Evolutionary conservation across 2,329 filamentous ascomycete species (phyloP).

Genomic region (Ceratocystis colombiana): DNA sequence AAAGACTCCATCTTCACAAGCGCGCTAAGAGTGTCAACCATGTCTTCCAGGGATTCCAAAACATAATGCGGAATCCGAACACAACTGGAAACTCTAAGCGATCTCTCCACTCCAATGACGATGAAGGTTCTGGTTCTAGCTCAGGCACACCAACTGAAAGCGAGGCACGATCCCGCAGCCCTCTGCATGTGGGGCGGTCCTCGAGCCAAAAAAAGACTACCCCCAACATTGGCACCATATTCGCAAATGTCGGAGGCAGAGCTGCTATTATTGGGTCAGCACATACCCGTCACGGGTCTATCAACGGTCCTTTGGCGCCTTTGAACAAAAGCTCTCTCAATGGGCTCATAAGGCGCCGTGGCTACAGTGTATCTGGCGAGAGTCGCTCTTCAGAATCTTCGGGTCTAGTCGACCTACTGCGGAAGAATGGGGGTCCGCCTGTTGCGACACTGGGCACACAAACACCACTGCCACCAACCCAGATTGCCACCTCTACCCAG

Average conservation of each 20-base stretch:
- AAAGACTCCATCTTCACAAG: constrained; percentile 46
- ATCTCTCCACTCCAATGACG: not conserved
- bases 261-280: constrained; percentile 47
- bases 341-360: constrained; percentile 39
- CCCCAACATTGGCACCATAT: constrained; percentile 50
- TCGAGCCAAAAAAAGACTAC: constrained; percentile 42
- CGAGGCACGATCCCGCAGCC: constrained; percentile 33
- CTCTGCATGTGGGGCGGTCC: constrained; percentile 42
- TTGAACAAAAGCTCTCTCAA: constrained; percentile 43
- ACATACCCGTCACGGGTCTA: constrained; percentile 44
- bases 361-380: constrained; percentile 46
- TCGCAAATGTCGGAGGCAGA: constrained; percentile 46
- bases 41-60: constrained; percentile 38
- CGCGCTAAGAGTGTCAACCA: constrained; percentile 32
- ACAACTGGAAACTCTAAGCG: constrained; percentile 28
- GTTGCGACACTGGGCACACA: constrained; percentile 37
- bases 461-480: not conserved
- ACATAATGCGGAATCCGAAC: constrained; percentile 43
- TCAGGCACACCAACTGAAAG: constrained; percentile 18
- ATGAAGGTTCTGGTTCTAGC: constrained; percentile 15
- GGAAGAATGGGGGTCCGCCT: constrained; percentile 44
- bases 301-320: constrained; percentile 42
- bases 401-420: constrained; percentile 44
- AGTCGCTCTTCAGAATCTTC: constrained; percentile 35
- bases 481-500: not conserved